These are phyloP conservation scores for Zea luxurians DNA, from an alignment of 176 grass and related monocot species.

Conservation along the genomic window DNA sequence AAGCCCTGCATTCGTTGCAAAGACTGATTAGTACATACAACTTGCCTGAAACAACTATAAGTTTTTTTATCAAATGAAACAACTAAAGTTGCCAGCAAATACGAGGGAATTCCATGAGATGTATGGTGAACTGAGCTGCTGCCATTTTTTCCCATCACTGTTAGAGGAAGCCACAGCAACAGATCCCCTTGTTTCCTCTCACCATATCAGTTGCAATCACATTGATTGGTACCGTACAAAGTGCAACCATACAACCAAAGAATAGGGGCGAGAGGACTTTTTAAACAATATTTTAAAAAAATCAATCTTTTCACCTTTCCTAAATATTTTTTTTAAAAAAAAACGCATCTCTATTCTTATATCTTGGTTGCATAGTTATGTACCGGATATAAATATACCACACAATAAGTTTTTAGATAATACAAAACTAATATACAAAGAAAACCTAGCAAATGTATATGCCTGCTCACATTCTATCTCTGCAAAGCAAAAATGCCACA, in stretches of 20 bases:
- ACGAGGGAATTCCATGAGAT: background rate
- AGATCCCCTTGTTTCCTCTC: conserved; percentile 46
- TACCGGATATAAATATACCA: conserved; percentile 42
- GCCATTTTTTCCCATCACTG: conserved; percentile 10
- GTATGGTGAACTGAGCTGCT: background rate
- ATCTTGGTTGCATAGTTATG: conserved; percentile 35
- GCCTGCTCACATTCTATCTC: conserved; percentile 22
- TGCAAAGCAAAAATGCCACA: conserved; percentile 8
- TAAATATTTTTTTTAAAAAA: no score
- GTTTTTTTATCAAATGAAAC: no score
- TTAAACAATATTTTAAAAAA: no score
- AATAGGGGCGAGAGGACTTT: no score
- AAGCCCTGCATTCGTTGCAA: background rate
- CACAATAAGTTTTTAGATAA: conserved; percentile 33
- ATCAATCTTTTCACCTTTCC: no score
- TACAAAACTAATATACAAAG: conserved; percentile 51
- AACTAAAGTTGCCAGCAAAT: background rate
- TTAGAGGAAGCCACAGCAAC: conserved; percentile 15
- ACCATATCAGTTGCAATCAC: background rate
- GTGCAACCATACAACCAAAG: no score
- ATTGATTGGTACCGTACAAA: no score
- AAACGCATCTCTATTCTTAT: no score
- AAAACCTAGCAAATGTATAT: conserved; percentile 38
- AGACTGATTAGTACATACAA: background rate
- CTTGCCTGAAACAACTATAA: background rate